These are phyloP conservation scores for Podospora fimiseda DNA, from an alignment of 495 filamentous ascomycete genomes.

Conservation along the genomic window DNA sequence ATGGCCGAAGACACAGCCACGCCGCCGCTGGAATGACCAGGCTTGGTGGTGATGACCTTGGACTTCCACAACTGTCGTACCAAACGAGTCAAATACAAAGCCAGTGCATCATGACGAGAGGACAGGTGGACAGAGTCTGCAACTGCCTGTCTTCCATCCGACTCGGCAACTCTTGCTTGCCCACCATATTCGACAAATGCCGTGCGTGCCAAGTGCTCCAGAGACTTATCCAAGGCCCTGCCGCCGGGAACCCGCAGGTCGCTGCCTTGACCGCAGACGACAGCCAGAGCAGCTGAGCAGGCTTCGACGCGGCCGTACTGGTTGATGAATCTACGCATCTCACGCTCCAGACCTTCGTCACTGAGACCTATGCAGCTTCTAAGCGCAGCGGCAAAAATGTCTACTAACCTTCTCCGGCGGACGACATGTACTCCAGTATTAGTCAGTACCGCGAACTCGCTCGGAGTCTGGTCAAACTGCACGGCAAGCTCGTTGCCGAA, in stretches of 20 bases:
- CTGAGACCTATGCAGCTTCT: constrained; percentile 52
- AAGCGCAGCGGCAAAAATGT: constrained; percentile 82
- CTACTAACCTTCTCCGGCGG: constrained; percentile 75
- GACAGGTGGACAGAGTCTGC: constrained; percentile 82
- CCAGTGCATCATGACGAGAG: constrained; percentile 78
- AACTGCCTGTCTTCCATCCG: constrained; percentile 52
- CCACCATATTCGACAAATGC: constrained; percentile 89
- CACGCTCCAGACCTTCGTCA: constrained; percentile 72
- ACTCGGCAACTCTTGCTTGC: constrained; percentile 69
- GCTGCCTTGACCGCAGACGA: constrained; percentile 88
- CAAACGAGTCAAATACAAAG: constrained; percentile 78
- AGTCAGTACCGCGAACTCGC: constrained; percentile 85
- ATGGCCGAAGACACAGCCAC: constrained; percentile 58
- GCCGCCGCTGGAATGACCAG: constrained; percentile 45
- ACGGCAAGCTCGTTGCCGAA: constrained; percentile 94
- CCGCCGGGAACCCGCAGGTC: constrained; percentile 63
- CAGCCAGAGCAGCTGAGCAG: constrained; percentile 83
- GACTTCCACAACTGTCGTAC: constrained; percentile 80
- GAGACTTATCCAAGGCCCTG: constrained; percentile 70
- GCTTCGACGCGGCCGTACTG: constrained; percentile 82
- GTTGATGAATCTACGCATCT: constrained; percentile 72
- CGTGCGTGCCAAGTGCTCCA: constrained; percentile 74
- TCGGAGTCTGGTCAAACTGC: constrained; percentile 75
- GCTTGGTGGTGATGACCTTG: constrained; percentile 39
- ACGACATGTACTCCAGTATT: constrained; percentile 82